A percentile compares a stretch with the other conserved stretches of the same genome.
Conservation (phyloP, 495 filamentous ascomycete genomes). For the Lasiosphaeris hirsuta region DNA sequence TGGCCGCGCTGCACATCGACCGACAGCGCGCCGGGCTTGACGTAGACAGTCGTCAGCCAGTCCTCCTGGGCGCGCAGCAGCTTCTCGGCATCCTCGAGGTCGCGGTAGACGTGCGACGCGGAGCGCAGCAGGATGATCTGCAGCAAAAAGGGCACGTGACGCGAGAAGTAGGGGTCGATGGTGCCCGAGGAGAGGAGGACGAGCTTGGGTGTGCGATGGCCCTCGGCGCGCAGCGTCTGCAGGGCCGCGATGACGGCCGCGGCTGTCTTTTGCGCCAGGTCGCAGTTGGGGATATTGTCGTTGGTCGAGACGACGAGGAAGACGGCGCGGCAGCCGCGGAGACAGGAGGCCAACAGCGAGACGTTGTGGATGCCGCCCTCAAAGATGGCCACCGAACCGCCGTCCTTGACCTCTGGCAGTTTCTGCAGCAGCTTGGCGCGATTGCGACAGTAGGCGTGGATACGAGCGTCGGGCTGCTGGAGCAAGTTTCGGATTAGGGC, state of each 20-base stretch:
- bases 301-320: slow-evolving; percentile 36
- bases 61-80: slow-evolving; percentile 34
- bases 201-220: slow-evolving; percentile 30
- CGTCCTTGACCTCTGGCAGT: slow-evolving; percentile 24
- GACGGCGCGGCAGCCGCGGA: slow-evolving; percentile 29
- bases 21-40: slow-evolving; percentile 43
- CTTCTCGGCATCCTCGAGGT: slow-evolving; percentile 35
- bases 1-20: slow-evolving; percentile 40
- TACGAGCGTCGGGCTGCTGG: slow-evolving; percentile 15
- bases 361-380: slow-evolving; percentile 38
- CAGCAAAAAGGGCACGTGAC: slow-evolving; percentile 25
- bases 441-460: slow-evolving; percentile 35
- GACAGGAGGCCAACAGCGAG: slow-evolving; percentile 29
- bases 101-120: slow-evolving; percentile 35
- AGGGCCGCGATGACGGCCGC: slow-evolving; percentile 33
- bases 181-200: slow-evolving; percentile 39
- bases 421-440: slow-evolving; percentile 34
- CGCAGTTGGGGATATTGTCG: slow-evolving; percentile 39
- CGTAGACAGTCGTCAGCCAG: slow-evolving; percentile 40
- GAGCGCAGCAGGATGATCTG: slow-evolving; percentile 24
- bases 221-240: slow-evolving; percentile 14
- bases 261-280: slow-evolving; percentile 33
- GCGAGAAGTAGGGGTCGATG: slow-evolving; percentile 32
- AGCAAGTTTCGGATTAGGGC: slow-evolving; percentile 38
- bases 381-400: slow-evolving; percentile 31